These are phyloP conservation scores for Pichia sp. DNA, from an alignment of 1,139 yeast genomes.

Conservation along the genomic window DNA sequence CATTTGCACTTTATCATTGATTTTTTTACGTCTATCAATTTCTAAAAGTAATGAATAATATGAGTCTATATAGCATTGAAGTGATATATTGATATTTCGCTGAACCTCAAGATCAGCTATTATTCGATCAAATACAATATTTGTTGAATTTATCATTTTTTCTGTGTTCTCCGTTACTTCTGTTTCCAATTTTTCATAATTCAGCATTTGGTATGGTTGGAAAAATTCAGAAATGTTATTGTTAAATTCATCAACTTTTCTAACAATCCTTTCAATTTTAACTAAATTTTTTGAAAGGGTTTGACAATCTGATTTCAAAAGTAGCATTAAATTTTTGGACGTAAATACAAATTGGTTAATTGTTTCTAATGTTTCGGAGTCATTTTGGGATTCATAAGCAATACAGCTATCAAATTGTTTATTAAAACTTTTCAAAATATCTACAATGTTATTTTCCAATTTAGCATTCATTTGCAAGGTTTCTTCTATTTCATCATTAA, in stretches of 20 bases:
- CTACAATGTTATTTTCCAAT: constrained; percentile 66
- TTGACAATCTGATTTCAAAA: constrained; percentile 15
- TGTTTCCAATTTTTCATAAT: too few relatives aligned
- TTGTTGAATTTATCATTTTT: too few relatives aligned
- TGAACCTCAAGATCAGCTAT: too few relatives aligned
- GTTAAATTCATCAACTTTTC: too few relatives aligned
- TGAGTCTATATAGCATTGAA: constrained; percentile 37
- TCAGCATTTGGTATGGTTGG: too few relatives aligned
- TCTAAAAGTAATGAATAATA: constrained; percentile 47
- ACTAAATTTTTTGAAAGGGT: too few relatives aligned
- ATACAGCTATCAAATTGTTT: constrained; percentile 77
- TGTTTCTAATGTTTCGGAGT: constrained; percentile 16
- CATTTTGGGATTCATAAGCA: constrained; percentile 29
- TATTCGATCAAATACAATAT: too few relatives aligned
- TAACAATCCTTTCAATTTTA: too few relatives aligned
- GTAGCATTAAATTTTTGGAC: constrained; percentile 3
- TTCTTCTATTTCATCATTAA: constrained; percentile 18
- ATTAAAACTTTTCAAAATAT: constrained; percentile 63
- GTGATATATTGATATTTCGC: too few relatives aligned
- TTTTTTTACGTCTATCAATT: constrained; percentile 39
- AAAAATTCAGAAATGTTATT: too few relatives aligned
- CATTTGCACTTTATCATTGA: constrained; percentile 35
- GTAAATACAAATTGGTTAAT: constrained; percentile 32
- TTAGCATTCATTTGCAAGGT: constrained; percentile 34
- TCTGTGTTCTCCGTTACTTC: too few relatives aligned